Conservation (phyloP, 441 rosid species). For the Cnidoscolus chayamansa region DNA sequence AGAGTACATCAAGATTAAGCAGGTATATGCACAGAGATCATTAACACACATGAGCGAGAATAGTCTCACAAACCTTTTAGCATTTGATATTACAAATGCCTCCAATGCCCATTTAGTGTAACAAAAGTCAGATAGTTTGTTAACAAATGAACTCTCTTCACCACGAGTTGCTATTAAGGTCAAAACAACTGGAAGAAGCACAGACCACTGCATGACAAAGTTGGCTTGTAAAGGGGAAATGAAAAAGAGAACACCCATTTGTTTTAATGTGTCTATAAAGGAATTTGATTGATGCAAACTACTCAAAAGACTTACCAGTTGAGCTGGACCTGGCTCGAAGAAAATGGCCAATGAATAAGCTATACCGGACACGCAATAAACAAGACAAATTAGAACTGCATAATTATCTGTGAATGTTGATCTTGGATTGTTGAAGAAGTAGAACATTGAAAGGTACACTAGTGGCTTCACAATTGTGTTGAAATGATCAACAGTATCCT, state of each 20-base stretch:
- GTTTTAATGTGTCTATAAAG: neutral
- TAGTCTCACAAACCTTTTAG: constrained; percentile 56
- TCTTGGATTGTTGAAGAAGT: constrained; percentile 95
- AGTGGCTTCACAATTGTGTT: constrained; percentile 85
- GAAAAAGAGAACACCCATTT: neutral
- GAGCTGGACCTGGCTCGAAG: constrained; percentile 90
- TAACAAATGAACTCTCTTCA: constrained; percentile 34
- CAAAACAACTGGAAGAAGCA: constrained; percentile 88
- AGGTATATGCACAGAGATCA: neutral
- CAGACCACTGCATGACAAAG: constrained; percentile 73
- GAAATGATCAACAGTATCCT: constrained; percentile 91
- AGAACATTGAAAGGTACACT: constrained; percentile 90
- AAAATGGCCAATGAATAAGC: constrained; percentile 75
- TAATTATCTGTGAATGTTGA: constrained; percentile 74
- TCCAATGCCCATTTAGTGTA: constrained; percentile 95
- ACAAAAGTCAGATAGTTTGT: constrained; percentile 47
- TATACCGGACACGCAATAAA: constrained; percentile 86
- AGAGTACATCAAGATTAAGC: neutral
- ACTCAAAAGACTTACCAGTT: constrained; percentile 52
- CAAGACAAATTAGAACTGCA: constrained; percentile 70
- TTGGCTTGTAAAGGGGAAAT: neutral
- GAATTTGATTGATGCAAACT: neutral
- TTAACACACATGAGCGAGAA: neutral
- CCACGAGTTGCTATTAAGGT: constrained; percentile 71
- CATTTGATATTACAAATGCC: constrained; percentile 90